A percentile compares a stretch with the other conserved stretches of the same genome.
phyloP scores from a whole-genome alignment of 768 basidiomycete genomes.

The Tulasnella sp. region DNA sequence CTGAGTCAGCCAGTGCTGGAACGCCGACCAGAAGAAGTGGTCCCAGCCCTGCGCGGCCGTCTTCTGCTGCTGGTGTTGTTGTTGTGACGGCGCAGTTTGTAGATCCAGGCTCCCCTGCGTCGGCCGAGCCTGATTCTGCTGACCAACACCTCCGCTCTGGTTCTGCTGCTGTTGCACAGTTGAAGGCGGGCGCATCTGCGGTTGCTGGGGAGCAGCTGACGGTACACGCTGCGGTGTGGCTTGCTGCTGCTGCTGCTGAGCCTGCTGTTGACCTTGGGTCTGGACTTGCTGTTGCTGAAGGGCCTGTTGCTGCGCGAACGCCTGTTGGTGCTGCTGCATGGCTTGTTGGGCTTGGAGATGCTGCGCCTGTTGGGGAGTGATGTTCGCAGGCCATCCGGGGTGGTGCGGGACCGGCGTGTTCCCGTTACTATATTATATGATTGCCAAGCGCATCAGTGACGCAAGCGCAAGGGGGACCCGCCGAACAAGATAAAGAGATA shows the following conservation, averaged over 20 bases:
- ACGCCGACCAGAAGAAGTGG: not conserved
- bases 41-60: not conserved
- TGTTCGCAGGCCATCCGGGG: not conserved
- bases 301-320: not conserved
- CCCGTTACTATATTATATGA: not conserved
- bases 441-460: not conserved
- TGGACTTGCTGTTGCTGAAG: not conserved
- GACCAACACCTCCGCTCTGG: no score
- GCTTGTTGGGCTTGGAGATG: not conserved
- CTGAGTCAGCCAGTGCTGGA: not conserved
- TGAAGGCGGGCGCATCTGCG: not conserved
- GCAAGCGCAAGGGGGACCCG: not conserved
- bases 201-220: not conserved
- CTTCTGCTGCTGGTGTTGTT: not conserved
- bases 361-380: conserved; percentile 1
- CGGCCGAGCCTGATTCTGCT: not conserved
- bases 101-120: not conserved
- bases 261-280: not conserved
- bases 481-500: not conserved
- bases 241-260: conserved; percentile 1
- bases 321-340: not conserved
- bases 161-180: no score
- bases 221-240: not conserved
- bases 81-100: not conserved
- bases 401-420: not conserved